Evolutionary conservation across 1,139 yeast species (phyloP), one percentile per base, ranked within the genome.

Genomic region (Lodderomyces pseudojiufengensis): DNA sequence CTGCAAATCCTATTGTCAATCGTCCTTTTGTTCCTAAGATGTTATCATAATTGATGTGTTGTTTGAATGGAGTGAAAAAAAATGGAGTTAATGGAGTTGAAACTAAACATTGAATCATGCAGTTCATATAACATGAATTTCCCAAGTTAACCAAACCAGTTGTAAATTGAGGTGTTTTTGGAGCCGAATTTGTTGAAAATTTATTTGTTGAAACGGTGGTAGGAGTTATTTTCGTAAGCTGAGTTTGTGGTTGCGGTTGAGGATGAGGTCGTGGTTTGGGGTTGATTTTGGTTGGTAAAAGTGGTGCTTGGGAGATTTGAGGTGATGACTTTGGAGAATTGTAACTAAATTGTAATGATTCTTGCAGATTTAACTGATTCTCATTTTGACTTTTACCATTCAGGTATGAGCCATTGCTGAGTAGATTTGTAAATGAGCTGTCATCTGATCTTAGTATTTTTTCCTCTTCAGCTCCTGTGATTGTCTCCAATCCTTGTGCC

Each of bases 51-150:
- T 90, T 88, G 32, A 90, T 84, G 54, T 83, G 86, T 42, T 73
- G 74, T 43, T 75, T 75, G 57, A 83, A 90, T 1, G 81, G 66
- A 1, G 72, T 70, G 43, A 66, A 65, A 46, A 68, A 67, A 42
- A 64, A 75, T 39, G 47, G 62, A 16, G 63, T 65, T 33, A 63
- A 59, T 29, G 66, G 73, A 16, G 63, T 69, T 9, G 64, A 75
- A 5, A 61, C 73, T 25, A 92, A 62, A 54, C 97, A 90, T 58
- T 92, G 98, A 12, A 92, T 60, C 39, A 92, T 75, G 50, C 96
- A 85, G 58, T 92, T 92, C 81, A 92, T 83, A 57, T 92, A 92
- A 58, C 98, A 92, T 0, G 96, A 84, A 51, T 88, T 92, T 1
- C 97, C 97, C 45, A 85, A 69, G 52, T 92, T 92, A 34, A 73